Percentiles rank a stretch among this genome's conserved stretches.
These are phyloP conservation scores for Knufia fluminis DNA, from an alignment of 2,329 filamentous ascomycete species.

Conservation along the genomic window DNA sequence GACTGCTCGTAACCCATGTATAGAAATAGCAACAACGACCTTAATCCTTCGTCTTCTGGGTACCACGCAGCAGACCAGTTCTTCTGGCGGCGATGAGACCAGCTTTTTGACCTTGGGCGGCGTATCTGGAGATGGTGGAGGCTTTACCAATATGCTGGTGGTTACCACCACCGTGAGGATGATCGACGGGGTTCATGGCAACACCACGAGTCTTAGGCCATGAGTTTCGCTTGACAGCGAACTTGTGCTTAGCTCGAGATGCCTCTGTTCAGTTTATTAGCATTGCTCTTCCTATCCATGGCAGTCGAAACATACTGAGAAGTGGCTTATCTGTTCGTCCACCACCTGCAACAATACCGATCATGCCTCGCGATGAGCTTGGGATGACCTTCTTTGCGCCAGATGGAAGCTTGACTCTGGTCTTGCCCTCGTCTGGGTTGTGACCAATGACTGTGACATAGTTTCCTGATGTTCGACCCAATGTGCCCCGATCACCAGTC, in stretches of 20 bases:
- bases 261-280: constrained; percentile 62
- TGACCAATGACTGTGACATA: constrained; percentile 97
- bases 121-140: constrained; percentile 97
- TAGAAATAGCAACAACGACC: constrained; percentile 17
- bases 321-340: constrained; percentile 99
- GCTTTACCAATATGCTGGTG: constrained; percentile 99
- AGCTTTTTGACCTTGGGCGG: constrained; percentile 97
- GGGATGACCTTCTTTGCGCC: constrained; percentile 98
- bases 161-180: constrained; percentile 99
- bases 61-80: constrained; percentile 99
- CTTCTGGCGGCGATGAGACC: constrained; percentile 99
- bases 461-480: constrained; percentile 97
- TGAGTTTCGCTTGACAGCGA: constrained; percentile 99
- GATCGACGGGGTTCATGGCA: constrained; percentile 99
- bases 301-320: constrained; percentile 54
- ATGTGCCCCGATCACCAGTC: constrained; percentile 88
- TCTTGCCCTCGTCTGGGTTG: constrained; percentile 99
- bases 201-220: constrained; percentile 99
- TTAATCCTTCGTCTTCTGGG: constrained; percentile 99
- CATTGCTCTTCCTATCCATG: constrained; percentile 1
- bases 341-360: constrained; percentile 98
- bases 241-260: constrained; percentile 99
- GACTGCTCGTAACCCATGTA: background rate
- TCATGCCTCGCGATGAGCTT: constrained; percentile 91
- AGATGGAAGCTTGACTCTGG: constrained; percentile 96